These are phyloP conservation scores for Miscanthus sacchariflorus DNA, from an alignment of 202 grass and related monocot genomes.

Conservation along the genomic window DNA sequence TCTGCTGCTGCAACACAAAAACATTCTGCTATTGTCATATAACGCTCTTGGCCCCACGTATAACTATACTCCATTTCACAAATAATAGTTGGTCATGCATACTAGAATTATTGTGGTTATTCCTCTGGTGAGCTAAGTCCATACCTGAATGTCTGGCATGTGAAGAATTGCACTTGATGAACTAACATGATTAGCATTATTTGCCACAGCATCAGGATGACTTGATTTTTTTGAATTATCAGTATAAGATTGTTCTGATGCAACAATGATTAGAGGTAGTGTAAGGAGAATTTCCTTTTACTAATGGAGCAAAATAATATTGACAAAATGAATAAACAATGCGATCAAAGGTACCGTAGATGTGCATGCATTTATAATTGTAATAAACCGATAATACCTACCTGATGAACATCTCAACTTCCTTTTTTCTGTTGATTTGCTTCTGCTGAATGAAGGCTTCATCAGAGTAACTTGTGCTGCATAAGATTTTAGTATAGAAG, in stretches of 20 bases:
- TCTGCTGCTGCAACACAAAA: background rate
- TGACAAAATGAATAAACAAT: constrained; percentile 3
- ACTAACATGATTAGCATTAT: constrained; percentile 31
- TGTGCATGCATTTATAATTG: constrained; percentile 17
- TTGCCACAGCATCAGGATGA: constrained; percentile 29
- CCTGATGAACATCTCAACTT: constrained; percentile 48
- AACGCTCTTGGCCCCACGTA: background rate
- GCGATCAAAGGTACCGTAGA: background rate
- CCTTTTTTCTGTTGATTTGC: constrained; percentile 42
- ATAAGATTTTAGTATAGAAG: constrained; percentile 36
- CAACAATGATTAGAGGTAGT: constrained; percentile 20
- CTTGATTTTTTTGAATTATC: constrained; percentile 48
- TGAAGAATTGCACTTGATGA: constrained; percentile 44
- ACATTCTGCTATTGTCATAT: background rate
- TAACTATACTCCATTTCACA: background rate
- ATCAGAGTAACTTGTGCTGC: constrained; percentile 42
- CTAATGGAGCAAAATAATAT: background rate
- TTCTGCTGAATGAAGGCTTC: constrained; percentile 66
- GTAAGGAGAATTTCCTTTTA: constrained; percentile 9
- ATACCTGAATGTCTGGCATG: constrained; percentile 47
- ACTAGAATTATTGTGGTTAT: background rate
- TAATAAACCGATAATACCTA: constrained; percentile 36
- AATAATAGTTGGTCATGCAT: constrained; percentile 21
- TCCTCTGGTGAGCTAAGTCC: constrained; percentile 8
- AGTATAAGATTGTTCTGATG: constrained; percentile 37